phyloP scores from a whole-genome alignment of 345 rosid species.

The Gossypium sturtianum region DNA sequence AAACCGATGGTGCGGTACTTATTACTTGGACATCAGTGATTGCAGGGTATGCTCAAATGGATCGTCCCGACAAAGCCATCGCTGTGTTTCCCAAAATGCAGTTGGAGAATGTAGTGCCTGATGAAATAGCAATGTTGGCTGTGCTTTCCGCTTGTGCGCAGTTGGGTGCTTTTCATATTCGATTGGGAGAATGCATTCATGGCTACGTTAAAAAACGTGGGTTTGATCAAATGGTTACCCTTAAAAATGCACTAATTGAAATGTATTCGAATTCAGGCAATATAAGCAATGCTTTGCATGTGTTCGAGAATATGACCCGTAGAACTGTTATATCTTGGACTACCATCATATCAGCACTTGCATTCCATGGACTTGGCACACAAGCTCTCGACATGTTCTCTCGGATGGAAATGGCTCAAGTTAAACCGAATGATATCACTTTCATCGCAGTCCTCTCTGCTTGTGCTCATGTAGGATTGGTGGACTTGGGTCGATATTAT shows the following conservation, averaged over 20 bases:
- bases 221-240: conserved; percentile 31
- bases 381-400: conserved; percentile 64
- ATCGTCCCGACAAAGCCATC: conserved; percentile 45
- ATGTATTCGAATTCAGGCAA: conserved; percentile 70
- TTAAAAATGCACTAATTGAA: conserved; percentile 61
- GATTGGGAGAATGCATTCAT: conserved; percentile 56
- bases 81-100: conserved; percentile 50
- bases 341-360: conserved; percentile 55
- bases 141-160: conserved; percentile 68
- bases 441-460: conserved; percentile 71
- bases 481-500: conserved; percentile 38
- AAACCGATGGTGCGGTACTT: conserved; percentile 24
- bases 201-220: conserved; percentile 34
- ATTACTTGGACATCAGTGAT: conserved; percentile 74
- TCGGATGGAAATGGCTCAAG: conserved; percentile 42
- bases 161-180: conserved; percentile 38
- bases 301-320: conserved; percentile 37
- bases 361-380: conserved; percentile 57
- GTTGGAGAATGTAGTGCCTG: conserved; percentile 52
- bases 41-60: conserved; percentile 50
- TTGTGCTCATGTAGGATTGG: conserved; percentile 66
- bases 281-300: conserved; percentile 45
- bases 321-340: conserved; percentile 71
- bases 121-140: conserved; percentile 57
- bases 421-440: conserved; percentile 61